Evolutionary conservation across 1,139 yeast species (phyloP).

Genomic region (Yamadazyma sp.): DNA sequence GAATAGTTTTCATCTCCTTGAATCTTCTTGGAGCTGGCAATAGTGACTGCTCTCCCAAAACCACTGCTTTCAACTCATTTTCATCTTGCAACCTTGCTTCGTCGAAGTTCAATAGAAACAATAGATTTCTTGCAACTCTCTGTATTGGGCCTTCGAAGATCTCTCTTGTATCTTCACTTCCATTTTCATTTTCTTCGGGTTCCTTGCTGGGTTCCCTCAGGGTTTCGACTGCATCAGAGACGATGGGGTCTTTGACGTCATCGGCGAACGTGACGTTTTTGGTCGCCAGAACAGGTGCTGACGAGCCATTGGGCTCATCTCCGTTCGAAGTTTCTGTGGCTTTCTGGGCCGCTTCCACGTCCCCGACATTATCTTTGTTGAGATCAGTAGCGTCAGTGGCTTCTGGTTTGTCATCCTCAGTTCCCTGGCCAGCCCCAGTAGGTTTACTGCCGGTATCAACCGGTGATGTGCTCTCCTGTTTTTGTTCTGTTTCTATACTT

Average conservation of each 20-base stretch:
- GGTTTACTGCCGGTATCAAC: no score
- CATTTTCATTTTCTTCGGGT: neutral
- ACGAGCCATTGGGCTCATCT: neutral
- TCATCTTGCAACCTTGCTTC: constrained; percentile 12
- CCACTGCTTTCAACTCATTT: constrained; percentile 32
- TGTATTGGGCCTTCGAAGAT: constrained; percentile 67
- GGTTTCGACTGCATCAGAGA: constrained; percentile 5
- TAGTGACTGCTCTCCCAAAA: constrained; percentile 63
- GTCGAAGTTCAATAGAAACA: constrained; percentile 51
- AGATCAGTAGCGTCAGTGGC: neutral
- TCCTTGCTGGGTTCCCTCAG: constrained; percentile 4
- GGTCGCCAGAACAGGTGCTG: neutral
- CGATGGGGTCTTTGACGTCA: constrained; percentile 7
- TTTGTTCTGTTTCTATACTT: neutral
- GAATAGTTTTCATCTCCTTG: constrained; percentile 54
- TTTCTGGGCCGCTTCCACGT: neutral
- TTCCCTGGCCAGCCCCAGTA: no score
- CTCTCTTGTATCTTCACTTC: constrained; percentile 15
- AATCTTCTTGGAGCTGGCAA: constrained; percentile 53
- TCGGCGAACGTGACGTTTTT: constrained; percentile 5
- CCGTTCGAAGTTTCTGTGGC: no score
- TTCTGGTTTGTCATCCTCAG: constrained; percentile 1
- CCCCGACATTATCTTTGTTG: neutral
- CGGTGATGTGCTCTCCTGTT: no score
- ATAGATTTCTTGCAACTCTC: constrained; percentile 49